These are phyloP conservation scores for Trichophyton equinum DNA, from an alignment of 2,329 filamentous ascomycete species.

Conservation along the genomic window DNA sequence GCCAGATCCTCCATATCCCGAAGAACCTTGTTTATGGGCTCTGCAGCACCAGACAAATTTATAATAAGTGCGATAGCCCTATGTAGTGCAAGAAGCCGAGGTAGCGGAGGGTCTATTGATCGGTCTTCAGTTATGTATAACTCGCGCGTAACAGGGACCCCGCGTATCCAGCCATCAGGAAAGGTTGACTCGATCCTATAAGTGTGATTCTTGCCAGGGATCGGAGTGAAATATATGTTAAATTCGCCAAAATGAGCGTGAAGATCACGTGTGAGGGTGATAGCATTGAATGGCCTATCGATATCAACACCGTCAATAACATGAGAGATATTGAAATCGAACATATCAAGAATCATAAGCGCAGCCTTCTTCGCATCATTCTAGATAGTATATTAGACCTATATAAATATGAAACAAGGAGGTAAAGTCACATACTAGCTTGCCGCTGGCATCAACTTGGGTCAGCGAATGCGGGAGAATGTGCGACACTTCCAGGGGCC, in stretches of 20 bases:
- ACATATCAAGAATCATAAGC: conserved; percentile 31
- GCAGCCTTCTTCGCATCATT: conserved; percentile 21
- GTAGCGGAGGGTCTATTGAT: conserved; percentile 17
- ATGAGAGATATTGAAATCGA: conserved; percentile 25
- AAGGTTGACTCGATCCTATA: conserved; percentile 17
- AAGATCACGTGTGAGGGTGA: background rate
- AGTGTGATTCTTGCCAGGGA: conserved; percentile 13
- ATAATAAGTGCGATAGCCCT: conserved; percentile 3
- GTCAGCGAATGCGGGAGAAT: background rate
- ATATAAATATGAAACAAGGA: background rate
- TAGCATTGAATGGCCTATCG: conserved; percentile 11
- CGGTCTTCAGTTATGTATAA: conserved; percentile 18
- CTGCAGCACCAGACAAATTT: background rate
- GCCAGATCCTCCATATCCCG: background rate
- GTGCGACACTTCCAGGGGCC: conserved; percentile 11
- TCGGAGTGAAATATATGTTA: conserved; percentile 19
- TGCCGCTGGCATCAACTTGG: background rate
- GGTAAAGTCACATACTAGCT: background rate
- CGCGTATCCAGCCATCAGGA: background rate
- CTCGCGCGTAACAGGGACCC: conserved; percentile 15
- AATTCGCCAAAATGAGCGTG: conserved; percentile 13
- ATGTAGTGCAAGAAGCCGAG: conserved; percentile 1
- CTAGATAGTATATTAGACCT: conserved; percentile 6
- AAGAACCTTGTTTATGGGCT: background rate
- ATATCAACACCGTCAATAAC: conserved; percentile 30